These are phyloP conservation scores for Alternaria angustiovoidea DNA, from an alignment of 2,329 filamentous ascomycete species.

Conservation along the genomic window DNA sequence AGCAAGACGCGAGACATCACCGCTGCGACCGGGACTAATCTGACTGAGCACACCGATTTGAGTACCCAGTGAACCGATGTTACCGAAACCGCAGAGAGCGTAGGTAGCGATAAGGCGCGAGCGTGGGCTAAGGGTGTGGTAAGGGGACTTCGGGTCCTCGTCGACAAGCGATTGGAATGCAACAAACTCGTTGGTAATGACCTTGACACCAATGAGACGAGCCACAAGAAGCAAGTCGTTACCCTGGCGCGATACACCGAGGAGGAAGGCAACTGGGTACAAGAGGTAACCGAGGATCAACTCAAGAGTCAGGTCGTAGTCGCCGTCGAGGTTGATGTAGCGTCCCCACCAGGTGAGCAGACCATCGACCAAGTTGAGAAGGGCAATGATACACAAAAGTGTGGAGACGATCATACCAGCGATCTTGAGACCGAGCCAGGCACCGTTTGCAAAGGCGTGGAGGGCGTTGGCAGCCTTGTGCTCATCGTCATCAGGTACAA, in stretches of 20 bases:
- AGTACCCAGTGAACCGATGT: conserved; percentile 86
- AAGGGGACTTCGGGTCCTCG: conserved; percentile 56
- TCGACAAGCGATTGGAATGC: conserved; percentile 69
- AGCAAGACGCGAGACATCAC: conserved; percentile 78
- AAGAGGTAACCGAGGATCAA: conserved; percentile 79
- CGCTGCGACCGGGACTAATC: conserved; percentile 75
- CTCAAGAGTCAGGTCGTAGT: conserved; percentile 75
- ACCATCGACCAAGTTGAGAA: conserved; percentile 77
- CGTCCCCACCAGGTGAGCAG: conserved; percentile 84
- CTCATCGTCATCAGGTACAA: conserved; percentile 81
- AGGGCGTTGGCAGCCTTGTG: conserved; percentile 79
- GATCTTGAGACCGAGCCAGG: conserved; percentile 87
- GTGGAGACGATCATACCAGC: conserved; percentile 82
- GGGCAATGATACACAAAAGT: conserved; percentile 82
- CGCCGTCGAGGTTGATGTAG: conserved; percentile 74
- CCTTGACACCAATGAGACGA: conserved; percentile 82
- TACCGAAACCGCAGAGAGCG: conserved; percentile 77
- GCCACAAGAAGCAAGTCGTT: conserved; percentile 73
- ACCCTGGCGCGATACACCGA: conserved; percentile 73
- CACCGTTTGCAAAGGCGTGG: conserved; percentile 84
- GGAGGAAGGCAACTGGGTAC: conserved; percentile 80
- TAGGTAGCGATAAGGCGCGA: conserved; percentile 86
- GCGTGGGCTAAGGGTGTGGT: conserved; percentile 69
- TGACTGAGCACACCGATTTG: conserved; percentile 89
- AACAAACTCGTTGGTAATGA: conserved; percentile 86